A percentile compares a stretch with the other conserved stretches of the same genome.
phyloP scores from a whole-genome alignment of 768 basidiomycete species.

The Auriscalpium orientale region DNA sequence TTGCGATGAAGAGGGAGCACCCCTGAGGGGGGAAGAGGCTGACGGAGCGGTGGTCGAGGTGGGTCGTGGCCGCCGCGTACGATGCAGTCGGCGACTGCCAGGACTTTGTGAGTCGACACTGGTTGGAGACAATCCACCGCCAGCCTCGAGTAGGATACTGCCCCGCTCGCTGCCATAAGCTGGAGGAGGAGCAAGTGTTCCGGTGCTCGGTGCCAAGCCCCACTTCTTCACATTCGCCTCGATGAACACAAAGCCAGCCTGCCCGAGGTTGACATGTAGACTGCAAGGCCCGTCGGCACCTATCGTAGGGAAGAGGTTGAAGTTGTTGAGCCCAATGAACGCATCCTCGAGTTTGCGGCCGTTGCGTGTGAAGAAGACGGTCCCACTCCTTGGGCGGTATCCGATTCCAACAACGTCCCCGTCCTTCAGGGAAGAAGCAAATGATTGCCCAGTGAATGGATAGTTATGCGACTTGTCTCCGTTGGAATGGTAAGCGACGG shows the following conservation, averaged over 20 bases:
- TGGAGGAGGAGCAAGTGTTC: constrained; percentile 94
- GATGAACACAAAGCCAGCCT: constrained; percentile 97
- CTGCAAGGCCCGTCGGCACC: constrained; percentile 96
- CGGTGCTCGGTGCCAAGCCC: constrained; percentile 95
- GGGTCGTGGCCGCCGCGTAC: constrained; percentile 48
- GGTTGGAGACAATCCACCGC: constrained; percentile 36
- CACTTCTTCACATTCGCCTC: constrained; percentile 99
- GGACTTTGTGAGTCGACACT: constrained; percentile 34
- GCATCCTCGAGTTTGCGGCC: constrained; percentile 96
- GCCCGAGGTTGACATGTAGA: constrained; percentile 95
- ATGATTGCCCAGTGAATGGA: constrained; percentile 81
- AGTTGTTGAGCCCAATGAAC: constrained; percentile 79
- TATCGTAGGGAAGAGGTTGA: constrained; percentile 95
- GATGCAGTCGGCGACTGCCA: constrained; percentile 51
- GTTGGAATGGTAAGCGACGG: constrained; percentile 91
- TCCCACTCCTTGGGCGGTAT: constrained; percentile 92
- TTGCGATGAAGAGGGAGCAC: constrained; percentile 34
- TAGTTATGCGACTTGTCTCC: constrained; percentile 98
- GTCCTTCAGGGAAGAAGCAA: constrained; percentile 80
- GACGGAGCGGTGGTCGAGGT: constrained; percentile 34
- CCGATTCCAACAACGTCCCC: constrained; percentile 95
- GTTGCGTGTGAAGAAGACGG: constrained; percentile 98
- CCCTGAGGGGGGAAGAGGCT: constrained; percentile 62
- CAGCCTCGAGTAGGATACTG: constrained; percentile 90
- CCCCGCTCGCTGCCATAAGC: constrained; percentile 97